A percentile compares a stretch with the other conserved stretches of the same genome.
Evolutionary conservation across 1,284 basidiomycete species (phyloP).

Genomic region (Cutaneotrichosporon mucoides): DNA sequence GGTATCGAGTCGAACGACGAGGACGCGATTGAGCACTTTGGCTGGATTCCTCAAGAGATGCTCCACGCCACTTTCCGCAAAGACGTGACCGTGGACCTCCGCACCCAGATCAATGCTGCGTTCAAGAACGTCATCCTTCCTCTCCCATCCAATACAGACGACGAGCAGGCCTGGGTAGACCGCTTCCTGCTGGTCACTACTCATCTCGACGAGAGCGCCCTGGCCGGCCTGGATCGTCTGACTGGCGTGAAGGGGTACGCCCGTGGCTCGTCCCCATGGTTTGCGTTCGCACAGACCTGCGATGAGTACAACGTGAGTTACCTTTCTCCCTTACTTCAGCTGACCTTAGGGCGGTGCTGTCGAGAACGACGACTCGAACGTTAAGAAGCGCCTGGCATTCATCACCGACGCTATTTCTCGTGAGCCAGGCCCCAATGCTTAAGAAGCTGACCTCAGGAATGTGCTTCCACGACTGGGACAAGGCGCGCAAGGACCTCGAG

Average conservation of each 20-base stretch:
- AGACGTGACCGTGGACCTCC: constrained; percentile 56
- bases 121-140: constrained; percentile 76
- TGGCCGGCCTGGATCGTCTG: constrained; percentile 59
- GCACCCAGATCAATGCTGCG: constrained; percentile 36
- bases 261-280: constrained; percentile 37
- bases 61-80: constrained; percentile 53
- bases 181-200: constrained; percentile 70
- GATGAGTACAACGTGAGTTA: constrained; percentile 64
- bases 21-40: constrained; percentile 72
- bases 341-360: constrained; percentile 66
- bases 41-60: constrained; percentile 85
- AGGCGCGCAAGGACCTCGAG: constrained; percentile 71
- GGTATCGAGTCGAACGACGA: constrained; percentile 74
- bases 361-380: constrained; percentile 66
- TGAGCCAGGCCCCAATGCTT: constrained; percentile 3
- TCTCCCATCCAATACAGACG: constrained; percentile 62
- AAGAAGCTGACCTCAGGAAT: constrained; percentile 14
- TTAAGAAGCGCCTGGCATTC: constrained; percentile 58
- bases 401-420: constrained; percentile 52
- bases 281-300: constrained; percentile 62
- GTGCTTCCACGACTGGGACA: constrained; percentile 64
- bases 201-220: constrained; percentile 61
- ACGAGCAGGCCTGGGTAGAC: constrained; percentile 79
- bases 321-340: constrained; percentile 50
- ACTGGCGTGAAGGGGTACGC: constrained; percentile 57